These are phyloP conservation scores for Apodospora peruviana DNA, from an alignment of 495 filamentous ascomycete species.

Conservation along the genomic window DNA sequence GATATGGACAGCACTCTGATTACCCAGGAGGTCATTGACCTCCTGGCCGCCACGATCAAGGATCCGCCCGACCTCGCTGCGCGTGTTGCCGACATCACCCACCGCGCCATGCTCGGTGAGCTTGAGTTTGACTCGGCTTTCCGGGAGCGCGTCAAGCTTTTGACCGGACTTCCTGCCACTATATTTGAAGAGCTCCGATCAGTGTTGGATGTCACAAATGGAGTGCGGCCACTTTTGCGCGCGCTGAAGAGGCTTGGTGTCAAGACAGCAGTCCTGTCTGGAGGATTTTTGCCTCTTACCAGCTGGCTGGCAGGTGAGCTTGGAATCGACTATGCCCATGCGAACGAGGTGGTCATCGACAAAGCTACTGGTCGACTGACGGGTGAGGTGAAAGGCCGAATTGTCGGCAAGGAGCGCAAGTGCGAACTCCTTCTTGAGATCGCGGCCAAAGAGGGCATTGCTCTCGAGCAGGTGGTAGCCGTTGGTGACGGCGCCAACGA, in stretches of 20 bases:
- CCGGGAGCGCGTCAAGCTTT: slow-evolving; percentile 67
- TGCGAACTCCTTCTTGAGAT: slow-evolving; percentile 69
- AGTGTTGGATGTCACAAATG: slow-evolving; percentile 72
- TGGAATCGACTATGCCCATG: slow-evolving; percentile 78
- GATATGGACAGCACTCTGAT: slow-evolving; percentile 99
- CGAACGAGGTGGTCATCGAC: slow-evolving; percentile 73
- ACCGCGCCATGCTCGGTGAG: slow-evolving; percentile 91
- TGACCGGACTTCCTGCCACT: slow-evolving; percentile 70
- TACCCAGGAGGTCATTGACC: slow-evolving; percentile 92
- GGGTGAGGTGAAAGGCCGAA: slow-evolving; percentile 69
- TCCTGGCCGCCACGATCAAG: slow-evolving; percentile 72
- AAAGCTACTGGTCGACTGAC: slow-evolving; percentile 63
- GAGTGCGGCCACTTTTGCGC: slow-evolving; percentile 66
- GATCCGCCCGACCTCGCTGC: slow-evolving; percentile 55
- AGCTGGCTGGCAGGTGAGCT: slow-evolving; percentile 75
- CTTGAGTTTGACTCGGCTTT: slow-evolving; percentile 86
- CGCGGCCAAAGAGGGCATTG: slow-evolving; percentile 64
- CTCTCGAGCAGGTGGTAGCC: slow-evolving; percentile 71
- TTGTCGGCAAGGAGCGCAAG: slow-evolving; percentile 81
- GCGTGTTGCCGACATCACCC: slow-evolving; percentile 66
- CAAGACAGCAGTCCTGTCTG: slow-evolving; percentile 83
- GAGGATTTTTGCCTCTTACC: slow-evolving; percentile 85
- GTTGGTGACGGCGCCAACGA: slow-evolving; percentile 96
- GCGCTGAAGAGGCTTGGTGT: slow-evolving; percentile 70
- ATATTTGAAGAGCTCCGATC: slow-evolving; percentile 77